Evolutionary conservation across 2,329 filamentous ascomycete genomes (phyloP), one percentile per base, ranked within the genome.

Genomic region (Dendryphion nanum): DNA sequence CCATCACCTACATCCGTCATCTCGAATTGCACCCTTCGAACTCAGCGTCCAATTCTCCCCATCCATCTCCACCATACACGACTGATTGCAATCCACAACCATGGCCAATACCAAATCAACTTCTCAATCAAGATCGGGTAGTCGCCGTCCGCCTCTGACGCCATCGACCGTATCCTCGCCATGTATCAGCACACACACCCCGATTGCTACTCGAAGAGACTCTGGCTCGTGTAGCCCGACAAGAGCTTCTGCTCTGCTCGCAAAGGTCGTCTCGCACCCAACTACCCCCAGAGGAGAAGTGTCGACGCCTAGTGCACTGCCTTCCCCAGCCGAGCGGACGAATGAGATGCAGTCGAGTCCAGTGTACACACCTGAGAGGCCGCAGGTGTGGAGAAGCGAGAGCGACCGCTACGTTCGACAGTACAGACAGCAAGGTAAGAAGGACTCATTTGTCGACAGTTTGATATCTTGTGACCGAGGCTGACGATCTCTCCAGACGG

Each of bases 81-180:
- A 44, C 43, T 35, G n/a, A n/a, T n/a, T n/a, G n/a, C n/a, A n/a
- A 30, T 23, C 20, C 21, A 48, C 17, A 53, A 55, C 33, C 46
- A 67, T 67, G 64, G 53, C 63, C 53, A 51, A 59, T 47, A 45
- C 41, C 40, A 52, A 54, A 45, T 64, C 63, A 52, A 66, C 56
- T 64, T 61, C 47, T 61, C 63, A 38, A 58, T 66, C 20, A 33
- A 54, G 57, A 51, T 55, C 61, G 51, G 57, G 51, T 53, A 64
- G 55, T 50, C 63, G 67, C 41, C 66, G 68, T 31, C 66, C 67
- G 40, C 67, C 69, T 55, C 60, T 72, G 40, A 71, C 68, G 35
- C 68, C 68, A 43, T 69, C 69, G 18, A 70, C 67, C 32, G 67
- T 70, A 23, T 71, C 68, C 24, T 69, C 69, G 34, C 67, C 69